These are phyloP conservation scores for Otatea glauca DNA, from an alignment of 176 grass and related monocot genomes.

Conservation along the genomic window DNA sequence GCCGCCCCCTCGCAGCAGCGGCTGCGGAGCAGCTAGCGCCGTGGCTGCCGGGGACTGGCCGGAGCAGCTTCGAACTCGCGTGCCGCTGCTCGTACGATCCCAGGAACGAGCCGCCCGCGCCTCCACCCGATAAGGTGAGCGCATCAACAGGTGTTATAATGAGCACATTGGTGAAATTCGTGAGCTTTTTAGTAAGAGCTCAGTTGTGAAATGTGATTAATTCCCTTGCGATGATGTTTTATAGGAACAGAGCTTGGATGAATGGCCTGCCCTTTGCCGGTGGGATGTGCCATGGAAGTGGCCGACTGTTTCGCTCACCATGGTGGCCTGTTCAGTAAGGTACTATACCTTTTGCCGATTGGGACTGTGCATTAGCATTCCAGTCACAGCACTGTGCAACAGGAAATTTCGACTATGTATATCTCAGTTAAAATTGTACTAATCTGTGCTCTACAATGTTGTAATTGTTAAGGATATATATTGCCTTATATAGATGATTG, in stretches of 20 bases:
- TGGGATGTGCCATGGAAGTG: constrained; percentile 97
- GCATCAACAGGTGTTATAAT: neutral
- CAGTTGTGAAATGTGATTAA: neutral
- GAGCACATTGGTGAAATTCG: neutral
- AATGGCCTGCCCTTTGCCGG: constrained; percentile 57
- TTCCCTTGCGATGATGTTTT: neutral
- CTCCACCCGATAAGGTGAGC: constrained; percentile 48
- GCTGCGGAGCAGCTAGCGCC: constrained; percentile 2
- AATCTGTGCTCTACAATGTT: neutral
- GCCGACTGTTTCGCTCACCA: constrained; percentile 80
- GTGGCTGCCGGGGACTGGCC: neutral
- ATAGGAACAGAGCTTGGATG: constrained; percentile 45
- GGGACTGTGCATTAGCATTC: neutral
- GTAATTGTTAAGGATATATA: neutral
- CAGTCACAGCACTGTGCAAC: neutral
- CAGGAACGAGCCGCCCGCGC: constrained; percentile 18
- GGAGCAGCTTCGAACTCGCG: neutral
- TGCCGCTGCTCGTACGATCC: constrained; percentile 45
- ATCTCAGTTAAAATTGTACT: neutral
- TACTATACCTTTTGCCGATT: constrained; percentile 7
- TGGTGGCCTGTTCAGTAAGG: constrained; percentile 83
- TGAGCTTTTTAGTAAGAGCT: neutral
- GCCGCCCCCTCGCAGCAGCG: neutral
- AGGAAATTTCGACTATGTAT: neutral
- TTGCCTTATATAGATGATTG: no score